These are phyloP conservation scores for Agroathelia rolfsii DNA, from an alignment of 1,284 basidiomycete species.

Conservation along the genomic window DNA sequence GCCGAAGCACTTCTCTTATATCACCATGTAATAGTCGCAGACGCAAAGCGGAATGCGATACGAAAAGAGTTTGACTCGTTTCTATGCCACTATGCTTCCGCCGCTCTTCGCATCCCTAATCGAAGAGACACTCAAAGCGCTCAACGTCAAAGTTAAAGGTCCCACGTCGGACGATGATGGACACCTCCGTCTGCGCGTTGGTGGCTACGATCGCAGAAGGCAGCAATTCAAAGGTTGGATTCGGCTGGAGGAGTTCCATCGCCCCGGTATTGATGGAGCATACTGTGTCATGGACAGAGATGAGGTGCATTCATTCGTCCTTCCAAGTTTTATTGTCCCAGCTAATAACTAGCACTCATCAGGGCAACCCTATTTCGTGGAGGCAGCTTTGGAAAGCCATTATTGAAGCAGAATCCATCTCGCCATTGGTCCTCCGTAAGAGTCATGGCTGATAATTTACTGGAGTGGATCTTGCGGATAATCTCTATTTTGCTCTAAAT, in stretches of 20 bases:
- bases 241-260: constrained; percentile 47
- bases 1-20: constrained; percentile 5
- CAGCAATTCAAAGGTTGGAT: constrained; percentile 63
- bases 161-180: constrained; percentile 10
- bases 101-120: constrained; percentile 40
- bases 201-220: constrained; percentile 51
- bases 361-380: constrained; percentile 74
- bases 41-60: constrained; percentile 61
- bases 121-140: constrained; percentile 34
- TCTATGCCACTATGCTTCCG: constrained; percentile 54
- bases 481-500: too few species aligned
- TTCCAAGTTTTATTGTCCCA: constrained; percentile 7
- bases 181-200: constrained; percentile 41
- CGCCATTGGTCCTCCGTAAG: constrained; percentile 49
- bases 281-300: constrained; percentile 62
- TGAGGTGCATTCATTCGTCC: constrained; percentile 30
- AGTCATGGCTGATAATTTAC: background rate
- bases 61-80: constrained; percentile 64
- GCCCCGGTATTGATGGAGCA: constrained; percentile 36
- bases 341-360: constrained; percentile 2
- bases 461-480: too few species aligned
- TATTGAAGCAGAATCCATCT: constrained; percentile 36
- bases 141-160: constrained; percentile 42
- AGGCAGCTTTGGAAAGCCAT: constrained; percentile 59
- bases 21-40: constrained; percentile 44